Base-by-base conservation (phyloP, 371 early-diverging fungal species). In the Syncephalastrum monosporum region DNA sequence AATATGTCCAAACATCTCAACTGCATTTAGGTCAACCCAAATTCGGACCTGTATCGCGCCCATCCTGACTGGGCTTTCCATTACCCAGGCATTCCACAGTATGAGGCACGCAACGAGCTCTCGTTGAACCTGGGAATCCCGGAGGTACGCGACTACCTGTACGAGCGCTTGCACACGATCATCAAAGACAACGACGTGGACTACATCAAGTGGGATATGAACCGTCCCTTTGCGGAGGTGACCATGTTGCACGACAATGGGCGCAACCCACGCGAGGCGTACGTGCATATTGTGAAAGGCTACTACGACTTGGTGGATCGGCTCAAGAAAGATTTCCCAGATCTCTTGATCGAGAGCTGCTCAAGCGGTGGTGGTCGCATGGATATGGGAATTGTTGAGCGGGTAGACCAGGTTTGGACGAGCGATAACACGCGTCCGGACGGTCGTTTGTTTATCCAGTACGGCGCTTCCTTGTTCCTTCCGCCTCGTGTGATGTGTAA, bases 131-230 rank as follows among this genome's bases (percentile, higher is more conserved):
- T 79, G 12, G 62, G 64, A 1, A 29, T 42, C 8, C 29, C 19
- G 5, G 68, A 79, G 44, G 79, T 79, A 0, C 53, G 55, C 13
- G 52, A 65, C 0, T 70, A 69, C 54, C 13, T 74, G 7, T 55
- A 55, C 45, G 45, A 54, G 0, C 52, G 61, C 8, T 23, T 72
- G 7, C 21, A 33, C 0, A 45, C 38, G 8, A 57, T 68, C 0
- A 59, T 79, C 45, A 47, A 43, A 1, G 56, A 53, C 17, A 57
- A 60, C 10, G 69, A 61, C 7, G 48, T 77, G 14, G 71, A 72
- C 23, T 79, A 72, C 59, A 71, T 75, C 44, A 79, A 79, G 46
- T 75, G 74, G 76, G 79, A 79, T 45, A 74, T 75, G 72, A 79
- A 79, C 21, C 54, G 79, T 16, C 73, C 76, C 5, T 60, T 75